Evolutionary conservation across 2,329 filamentous ascomycete species (phyloP).

Genomic region (Hymenoscyphus albidus): DNA sequence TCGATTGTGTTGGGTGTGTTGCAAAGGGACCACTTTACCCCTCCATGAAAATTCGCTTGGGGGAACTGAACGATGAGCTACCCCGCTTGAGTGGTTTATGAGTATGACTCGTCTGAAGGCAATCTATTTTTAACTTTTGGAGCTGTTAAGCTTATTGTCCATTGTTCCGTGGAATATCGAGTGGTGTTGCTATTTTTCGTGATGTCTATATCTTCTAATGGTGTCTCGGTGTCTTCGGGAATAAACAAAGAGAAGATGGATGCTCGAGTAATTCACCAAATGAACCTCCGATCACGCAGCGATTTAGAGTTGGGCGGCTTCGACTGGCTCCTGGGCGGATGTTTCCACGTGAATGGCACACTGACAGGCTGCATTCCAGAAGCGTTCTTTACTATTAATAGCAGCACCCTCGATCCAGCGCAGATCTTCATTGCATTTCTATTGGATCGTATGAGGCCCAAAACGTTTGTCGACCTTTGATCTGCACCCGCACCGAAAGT

Average conservation of each 20-base stretch:
- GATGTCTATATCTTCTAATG: no score
- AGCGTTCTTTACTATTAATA: background rate
- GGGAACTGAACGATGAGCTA: background rate
- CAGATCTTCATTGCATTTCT: background rate
- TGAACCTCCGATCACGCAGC: background rate
- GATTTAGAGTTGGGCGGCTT: background rate
- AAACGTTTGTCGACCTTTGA: conserved; percentile 16
- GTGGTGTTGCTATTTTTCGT: background rate
- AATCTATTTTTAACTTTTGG: background rate
- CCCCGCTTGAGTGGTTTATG: background rate
- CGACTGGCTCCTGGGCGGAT: background rate
- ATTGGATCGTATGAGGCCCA: background rate
- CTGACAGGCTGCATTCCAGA: background rate
- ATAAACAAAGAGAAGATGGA: background rate
- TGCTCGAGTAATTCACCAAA: background rate
- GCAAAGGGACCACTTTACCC: background rate
- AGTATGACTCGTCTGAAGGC: background rate
- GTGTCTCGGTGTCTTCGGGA: no score
- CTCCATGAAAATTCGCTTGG: background rate
- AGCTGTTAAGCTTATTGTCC: background rate
- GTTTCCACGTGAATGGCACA: background rate
- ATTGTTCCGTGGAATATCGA: background rate
- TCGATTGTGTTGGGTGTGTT: background rate
- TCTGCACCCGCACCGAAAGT: conserved; percentile 2
- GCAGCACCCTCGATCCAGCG: background rate